A percentile compares a stretch with the other conserved stretches of the same genome.
Evolutionary conservation across 2,329 filamentous ascomycete genomes (phyloP).

Genomic region (Neocucurbitaria cava): DNA sequence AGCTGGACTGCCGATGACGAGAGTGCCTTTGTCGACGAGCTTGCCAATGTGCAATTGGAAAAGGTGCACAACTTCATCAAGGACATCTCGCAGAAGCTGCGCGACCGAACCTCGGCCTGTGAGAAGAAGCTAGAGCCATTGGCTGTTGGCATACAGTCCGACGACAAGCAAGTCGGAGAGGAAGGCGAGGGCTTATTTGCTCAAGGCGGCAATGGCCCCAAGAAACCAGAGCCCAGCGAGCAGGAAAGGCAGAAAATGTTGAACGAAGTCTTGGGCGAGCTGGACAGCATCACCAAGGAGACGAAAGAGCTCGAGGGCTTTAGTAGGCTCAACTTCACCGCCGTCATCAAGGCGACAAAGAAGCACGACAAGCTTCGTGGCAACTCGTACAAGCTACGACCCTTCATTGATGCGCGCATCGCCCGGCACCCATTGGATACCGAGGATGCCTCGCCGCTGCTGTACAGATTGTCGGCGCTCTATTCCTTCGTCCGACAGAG

Average conservation of each 20-base stretch:
- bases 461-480: constrained; percentile 90
- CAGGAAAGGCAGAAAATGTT: constrained; percentile 61
- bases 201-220: constrained; percentile 22
- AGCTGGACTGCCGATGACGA: constrained; percentile 94
- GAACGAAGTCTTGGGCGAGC: constrained; percentile 76
- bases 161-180: constrained; percentile 21
- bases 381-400: constrained; percentile 83
- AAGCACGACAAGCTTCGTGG: constrained; percentile 97
- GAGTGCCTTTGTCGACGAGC: constrained; percentile 90
- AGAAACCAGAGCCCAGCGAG: constrained; percentile 40
- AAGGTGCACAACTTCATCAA: constrained; percentile 93
- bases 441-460: constrained; percentile 87
- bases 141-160: constrained; percentile 46
- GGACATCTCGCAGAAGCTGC: constrained; percentile 79
- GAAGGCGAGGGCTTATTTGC: constrained; percentile 21
- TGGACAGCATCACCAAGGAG: constrained; percentile 88
- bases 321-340: constrained; percentile 95
- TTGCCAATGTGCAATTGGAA: constrained; percentile 92
- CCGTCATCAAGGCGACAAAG: constrained; percentile 97
- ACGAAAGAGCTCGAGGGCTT: constrained; percentile 94
- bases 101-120: constrained; percentile 77
- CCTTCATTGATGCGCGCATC: constrained; percentile 88
- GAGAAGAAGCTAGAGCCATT: constrained; percentile 69
- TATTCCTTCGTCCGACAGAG: constrained; percentile 93
- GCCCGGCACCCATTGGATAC: constrained; percentile 93